Percentiles rank a stretch among this genome's conserved stretches.
phyloP scores from a whole-genome alignment of 148 eudicot genomes.

The Amaranthus hypochondriacus region DNA sequence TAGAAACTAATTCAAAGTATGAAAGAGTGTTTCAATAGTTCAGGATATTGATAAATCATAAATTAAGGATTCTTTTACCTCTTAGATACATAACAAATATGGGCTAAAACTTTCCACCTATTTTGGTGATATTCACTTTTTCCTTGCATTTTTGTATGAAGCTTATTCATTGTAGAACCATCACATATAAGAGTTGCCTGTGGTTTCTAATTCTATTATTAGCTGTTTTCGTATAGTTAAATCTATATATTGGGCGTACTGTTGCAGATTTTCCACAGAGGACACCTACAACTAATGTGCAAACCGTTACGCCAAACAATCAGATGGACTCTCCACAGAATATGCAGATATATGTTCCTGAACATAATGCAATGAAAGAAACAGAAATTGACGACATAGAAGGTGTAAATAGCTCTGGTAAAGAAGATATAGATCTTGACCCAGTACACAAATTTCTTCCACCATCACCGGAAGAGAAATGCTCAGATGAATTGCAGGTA shows the following conservation, averaged over 20 bases:
- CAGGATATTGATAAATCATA: not conserved
- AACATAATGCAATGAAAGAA: conserved; percentile 32
- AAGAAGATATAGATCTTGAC: conserved; percentile 41
- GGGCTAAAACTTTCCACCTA: not conserved
- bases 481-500: conserved; percentile 78
- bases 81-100: not conserved
- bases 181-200: not conserved
- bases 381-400: conserved; percentile 36
- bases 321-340: conserved; percentile 46
- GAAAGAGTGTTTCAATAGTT: not conserved
- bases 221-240: not conserved
- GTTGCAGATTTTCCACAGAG: conserved; percentile 39
- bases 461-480: conserved; percentile 54
- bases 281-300: conserved; percentile 26
- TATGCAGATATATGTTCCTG: conserved; percentile 34
- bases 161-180: not conserved
- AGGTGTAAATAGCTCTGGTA: conserved; percentile 31
- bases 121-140: not conserved
- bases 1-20: not conserved
- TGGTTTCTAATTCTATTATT: not conserved
- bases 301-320: conserved; percentile 34
- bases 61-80: not conserved
- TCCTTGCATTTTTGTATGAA: not conserved
- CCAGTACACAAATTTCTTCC: conserved; percentile 69
- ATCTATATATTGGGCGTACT: not conserved